Base-by-base conservation (phyloP, 2,329 filamentous ascomycete species). In the Cladophialophora chaetospira region DNA sequence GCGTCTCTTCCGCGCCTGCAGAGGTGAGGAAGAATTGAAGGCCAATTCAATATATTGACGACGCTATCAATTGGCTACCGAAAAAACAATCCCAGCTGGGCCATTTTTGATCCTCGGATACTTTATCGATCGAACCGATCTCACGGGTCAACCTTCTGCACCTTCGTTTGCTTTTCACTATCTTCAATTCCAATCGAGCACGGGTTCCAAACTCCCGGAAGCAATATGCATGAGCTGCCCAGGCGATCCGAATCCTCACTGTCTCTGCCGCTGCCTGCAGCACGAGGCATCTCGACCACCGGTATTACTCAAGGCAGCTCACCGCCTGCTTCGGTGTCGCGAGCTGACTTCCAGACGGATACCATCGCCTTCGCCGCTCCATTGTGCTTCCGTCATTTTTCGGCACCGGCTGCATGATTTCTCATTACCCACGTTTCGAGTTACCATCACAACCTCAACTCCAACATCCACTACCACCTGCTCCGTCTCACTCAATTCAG, bases 361-460 rank as follows among this genome's bases (percentile, higher is more conserved):
- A 19, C 33, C 25, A 10, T 46, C 23, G 47, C 25, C n/a, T 25
- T 46, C 29, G 26, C 26, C 51, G 38, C 45, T 45, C 35, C 26
- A 51, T 38, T 25, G 29, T 51, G 36, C 47, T 58, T 55, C 53
- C 57, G 56, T 60, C 60, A 59, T 60, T 49, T 53, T 50, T 53
- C 60, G 57, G 60, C 50, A 56, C 38, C 56, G 48, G 55, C 45
- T 55, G 46, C 56, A 59, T 57, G 50, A 63, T 63, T 63, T 61
- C 55, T 61, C 61, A 63, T 62, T 58, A 28, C 47, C 62, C 61
- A 62, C 61, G 61, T 65, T 65, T 62, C 59, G 59, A 63, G 61
- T 56, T 49, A 63, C 63, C 56, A 42, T 4, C 52, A 23, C n/a
- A 21, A 19, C 51, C 50, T 38, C 40, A 17, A 11, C 5, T 38